Conservation (phyloP, 2,329 filamentous ascomycete species). For the Nothophoma quercina region DNA sequence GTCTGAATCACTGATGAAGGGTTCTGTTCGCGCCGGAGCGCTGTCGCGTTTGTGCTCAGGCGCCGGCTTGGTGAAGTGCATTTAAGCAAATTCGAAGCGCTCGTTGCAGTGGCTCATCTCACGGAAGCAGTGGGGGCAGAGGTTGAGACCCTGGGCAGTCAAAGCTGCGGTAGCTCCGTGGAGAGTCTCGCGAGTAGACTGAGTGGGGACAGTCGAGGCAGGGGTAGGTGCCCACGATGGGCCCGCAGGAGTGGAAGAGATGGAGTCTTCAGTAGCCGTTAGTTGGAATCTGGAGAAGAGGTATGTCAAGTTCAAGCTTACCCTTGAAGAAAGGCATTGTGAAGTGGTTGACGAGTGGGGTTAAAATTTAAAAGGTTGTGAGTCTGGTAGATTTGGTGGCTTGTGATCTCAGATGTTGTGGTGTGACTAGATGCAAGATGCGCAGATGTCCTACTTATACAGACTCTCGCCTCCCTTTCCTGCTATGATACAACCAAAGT, state of each 20-base stretch:
- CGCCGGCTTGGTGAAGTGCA: background rate
- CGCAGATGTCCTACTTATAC: slow-evolving; percentile 23
- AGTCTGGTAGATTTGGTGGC: background rate
- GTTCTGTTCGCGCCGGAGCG: background rate
- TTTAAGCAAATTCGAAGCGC: slow-evolving; percentile 33
- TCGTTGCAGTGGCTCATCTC: slow-evolving; percentile 38
- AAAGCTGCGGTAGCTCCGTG: slow-evolving; percentile 31
- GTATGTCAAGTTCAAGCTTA: background rate
- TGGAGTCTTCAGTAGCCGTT: slow-evolving; percentile 24
- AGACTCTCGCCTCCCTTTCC: slow-evolving; percentile 17
- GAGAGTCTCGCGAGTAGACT: slow-evolving; percentile 32
- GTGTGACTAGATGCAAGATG: slow-evolving; percentile 1
- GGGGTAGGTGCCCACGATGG: slow-evolving; percentile 32
- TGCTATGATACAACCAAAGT: slow-evolving; percentile 17
- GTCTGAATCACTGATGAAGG: background rate
- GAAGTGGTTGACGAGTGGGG: background rate
- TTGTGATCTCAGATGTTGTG: slow-evolving; percentile 1
- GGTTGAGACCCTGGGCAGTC: slow-evolving; percentile 32
- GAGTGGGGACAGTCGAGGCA: slow-evolving; percentile 20
- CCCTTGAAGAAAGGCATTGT: slow-evolving; percentile 35
- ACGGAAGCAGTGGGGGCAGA: slow-evolving; percentile 39
- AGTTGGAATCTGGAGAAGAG: background rate
- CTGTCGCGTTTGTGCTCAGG: background rate
- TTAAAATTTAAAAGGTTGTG: background rate
- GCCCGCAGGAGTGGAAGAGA: slow-evolving; percentile 34